These are phyloP conservation scores for Schizothecium vesticola DNA, from an alignment of 495 filamentous ascomycete genomes.

Conservation along the genomic window DNA sequence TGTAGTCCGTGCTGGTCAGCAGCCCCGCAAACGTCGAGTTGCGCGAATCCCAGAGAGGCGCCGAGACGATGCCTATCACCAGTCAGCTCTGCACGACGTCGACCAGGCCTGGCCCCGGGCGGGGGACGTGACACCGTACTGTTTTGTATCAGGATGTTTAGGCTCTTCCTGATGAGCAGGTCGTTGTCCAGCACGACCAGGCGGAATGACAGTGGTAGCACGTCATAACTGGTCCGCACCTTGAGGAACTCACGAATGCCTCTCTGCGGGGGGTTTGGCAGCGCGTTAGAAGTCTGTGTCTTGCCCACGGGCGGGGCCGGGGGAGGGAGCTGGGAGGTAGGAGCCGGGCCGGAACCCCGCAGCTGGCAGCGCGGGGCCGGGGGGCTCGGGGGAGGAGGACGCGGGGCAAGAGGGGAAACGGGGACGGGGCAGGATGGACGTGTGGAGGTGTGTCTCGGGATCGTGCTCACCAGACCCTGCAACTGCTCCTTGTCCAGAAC, in stretches of 20 bases:
- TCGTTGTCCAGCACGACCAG: constrained; percentile 94
- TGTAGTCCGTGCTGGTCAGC: constrained; percentile 92
- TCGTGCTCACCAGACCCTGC: constrained; percentile 75
- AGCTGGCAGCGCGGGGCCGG: constrained; percentile 15
- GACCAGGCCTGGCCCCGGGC: not conserved
- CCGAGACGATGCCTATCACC: constrained; percentile 83
- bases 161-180: constrained; percentile 91
- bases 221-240: constrained; percentile 94
- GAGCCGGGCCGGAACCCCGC: constrained; percentile 24
- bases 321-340: not conserved
- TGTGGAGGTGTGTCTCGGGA: constrained; percentile 25
- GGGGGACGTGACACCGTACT: constrained; percentile 49
- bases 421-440: constrained; percentile 3
- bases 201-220: constrained; percentile 94
- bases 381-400: constrained; percentile 1
- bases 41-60: constrained; percentile 94
- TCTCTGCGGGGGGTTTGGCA: constrained; percentile 48
- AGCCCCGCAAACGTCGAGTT: constrained; percentile 90
- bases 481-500: constrained; percentile 85
- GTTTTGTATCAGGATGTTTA: constrained; percentile 96
- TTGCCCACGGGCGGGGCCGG: not conserved
- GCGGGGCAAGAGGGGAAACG: constrained; percentile 3
- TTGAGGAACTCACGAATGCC: constrained; percentile 94
- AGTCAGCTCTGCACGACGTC: constrained; percentile 5
- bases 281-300: constrained; percentile 13